Base-by-base conservation (phyloP, 495 filamentous ascomycete genomes). In the Alectoria sarmentosa region DNA sequence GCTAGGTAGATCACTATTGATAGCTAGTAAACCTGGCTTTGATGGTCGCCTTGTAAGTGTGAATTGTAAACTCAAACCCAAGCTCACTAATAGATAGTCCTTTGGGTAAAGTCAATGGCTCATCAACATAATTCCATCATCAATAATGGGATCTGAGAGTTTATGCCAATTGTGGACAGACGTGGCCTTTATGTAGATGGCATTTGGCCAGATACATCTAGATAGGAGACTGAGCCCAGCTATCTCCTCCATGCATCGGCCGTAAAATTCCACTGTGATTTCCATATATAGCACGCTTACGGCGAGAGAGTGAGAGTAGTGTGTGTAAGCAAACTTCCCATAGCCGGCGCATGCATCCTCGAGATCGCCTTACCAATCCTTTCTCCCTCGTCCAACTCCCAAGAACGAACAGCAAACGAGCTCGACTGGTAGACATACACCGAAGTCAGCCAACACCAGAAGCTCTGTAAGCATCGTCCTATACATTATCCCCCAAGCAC, bases 361-460 rank as follows among this genome's bases (percentile, higher is more conserved):
- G 26, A 54, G 28, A 32, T 9, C 48, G 26, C 48, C 17, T 19
- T 3, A 54, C 26, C 14, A 7, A 32, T 30, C 48, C 13, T 17
- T 17, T 19, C 28, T 17, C 1, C 48, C 14, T 32, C 26, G 13
- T 54, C 28, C 23, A 34, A 19, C 15, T 13, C 15, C 23, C 13
- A 14, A 28, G 13, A 17, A 52, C 3, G 17, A 13, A 55, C 11
- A 32, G 30, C 19, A 32, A 58, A 55, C 49, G 32, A 23, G 49
- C 9, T 37, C 38, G 21, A 64, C 62, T 28, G 36, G 62, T 58
- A 46, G 62, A 64, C 62, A 64, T 64, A 58, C 37, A 64, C 54
- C 52, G 30, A 36, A 57, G 39, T 58, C 62, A 58, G 54, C 58
- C 54, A 58, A 57, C 37, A 64, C 62, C 30, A 58, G 52, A 3